phyloP scores from a whole-genome alignment of 352 stramenopile species.

The Globisporangium camurandrum region DNA sequence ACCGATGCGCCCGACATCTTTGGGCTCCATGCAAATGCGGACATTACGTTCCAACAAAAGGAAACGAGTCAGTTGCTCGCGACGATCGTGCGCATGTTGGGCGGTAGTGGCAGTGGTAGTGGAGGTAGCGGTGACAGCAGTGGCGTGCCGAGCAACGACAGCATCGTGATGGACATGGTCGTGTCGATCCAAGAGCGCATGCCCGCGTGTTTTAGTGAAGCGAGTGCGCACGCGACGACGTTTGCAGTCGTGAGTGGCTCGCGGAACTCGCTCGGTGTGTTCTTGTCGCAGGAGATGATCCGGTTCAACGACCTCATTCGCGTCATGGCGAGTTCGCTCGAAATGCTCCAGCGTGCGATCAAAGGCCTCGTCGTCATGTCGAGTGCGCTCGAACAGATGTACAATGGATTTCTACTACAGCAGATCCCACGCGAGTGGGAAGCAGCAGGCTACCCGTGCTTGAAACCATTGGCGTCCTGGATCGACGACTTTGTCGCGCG shows the following conservation, averaged over 20 bases:
- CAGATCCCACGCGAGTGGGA: constrained; percentile 86
- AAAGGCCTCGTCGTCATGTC: constrained; percentile 90
- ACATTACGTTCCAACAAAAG: constrained; percentile 94
- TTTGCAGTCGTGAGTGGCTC: constrained; percentile 82
- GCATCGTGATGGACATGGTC: constrained; percentile 80
- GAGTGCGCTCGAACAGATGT: constrained; percentile 86
- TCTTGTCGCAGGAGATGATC: constrained; percentile 87
- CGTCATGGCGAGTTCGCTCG: constrained; percentile 80
- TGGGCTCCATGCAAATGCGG: constrained; percentile 90
- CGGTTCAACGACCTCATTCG: constrained; percentile 86
- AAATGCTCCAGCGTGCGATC: constrained; percentile 86
- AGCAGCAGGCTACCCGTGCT: constrained; percentile 84
- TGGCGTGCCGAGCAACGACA: constrained; percentile 53
- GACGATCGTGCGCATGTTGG: constrained; percentile 69
- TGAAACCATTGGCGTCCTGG: constrained; percentile 90
- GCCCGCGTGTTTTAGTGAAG: constrained; percentile 56
- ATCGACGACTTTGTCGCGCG: constrained; percentile 90
- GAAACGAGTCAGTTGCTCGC: constrained; percentile 72
- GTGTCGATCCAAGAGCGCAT: constrained; percentile 75
- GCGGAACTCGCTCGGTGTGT: constrained; percentile 91
- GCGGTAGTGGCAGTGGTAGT: constrained; percentile 31
- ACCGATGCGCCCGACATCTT: constrained; percentile 89
- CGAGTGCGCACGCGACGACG: constrained; percentile 60
- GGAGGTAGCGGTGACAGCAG: constrained; percentile 31
- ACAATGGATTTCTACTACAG: constrained; percentile 89